Evolutionary conservation across 2,329 filamentous ascomycete genomes (phyloP), one percentile per base, ranked within the genome.

Genomic region (Trichoderma koningiopsis): DNA sequence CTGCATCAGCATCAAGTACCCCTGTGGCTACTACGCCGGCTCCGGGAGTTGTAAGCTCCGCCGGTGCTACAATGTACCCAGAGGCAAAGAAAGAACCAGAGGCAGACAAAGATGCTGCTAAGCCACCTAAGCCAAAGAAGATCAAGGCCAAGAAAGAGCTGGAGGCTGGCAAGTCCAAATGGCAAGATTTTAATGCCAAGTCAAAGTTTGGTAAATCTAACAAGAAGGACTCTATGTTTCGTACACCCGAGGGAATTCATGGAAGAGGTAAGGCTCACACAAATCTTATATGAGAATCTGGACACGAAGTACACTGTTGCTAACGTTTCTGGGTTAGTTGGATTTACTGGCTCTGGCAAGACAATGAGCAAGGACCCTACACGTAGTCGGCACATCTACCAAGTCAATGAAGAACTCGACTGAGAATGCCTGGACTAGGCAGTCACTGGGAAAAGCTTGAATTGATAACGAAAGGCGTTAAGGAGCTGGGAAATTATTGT

Each of bases 181-280:
- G 96, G 96, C 92, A 97, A 78, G 92, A 96, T 72, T 99, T 97
- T 80, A 92, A 89, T 73, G 85, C 86, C 76, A 97, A 96, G 79
- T 87, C 86, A 58, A 94, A 93, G 77, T 83, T 88, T 72, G 88
- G 84, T 72, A 91, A 91, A 79, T 73, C 82, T 5, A 81, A 82
- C 53, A 95, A 95, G 83, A 97, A 97, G 82, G 93, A 97, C 60
- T 97, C 93, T 85, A 97, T 97, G 94, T 97, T 97, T 79, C 90
- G 94, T 58, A 97, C 94, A 3, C 93, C 94, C 0, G 94, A 97
- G 37, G 91, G 93, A 71, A 87, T 96, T 29, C 88, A 93, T 76
- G 94, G 92, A 69, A 88, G 94, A 91, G 94, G 94, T 97, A 83
- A 74, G 86, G 6, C 6, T 57, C 35, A 6, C 24, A 13, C 49